Evolutionary conservation across 305 asterid species (phyloP).

Genomic region (Solanum hybrid): DNA sequence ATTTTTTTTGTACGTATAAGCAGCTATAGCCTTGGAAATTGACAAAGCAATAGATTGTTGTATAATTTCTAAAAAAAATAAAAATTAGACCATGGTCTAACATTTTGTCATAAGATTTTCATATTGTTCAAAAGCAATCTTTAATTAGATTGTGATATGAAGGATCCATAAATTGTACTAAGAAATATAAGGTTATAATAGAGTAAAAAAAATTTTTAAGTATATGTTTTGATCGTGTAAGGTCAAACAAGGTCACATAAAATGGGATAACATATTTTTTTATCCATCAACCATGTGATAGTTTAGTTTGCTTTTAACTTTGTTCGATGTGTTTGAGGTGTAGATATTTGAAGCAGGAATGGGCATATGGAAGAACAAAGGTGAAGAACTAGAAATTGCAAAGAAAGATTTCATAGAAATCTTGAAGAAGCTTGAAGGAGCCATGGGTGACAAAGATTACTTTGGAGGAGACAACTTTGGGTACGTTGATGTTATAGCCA

Average conservation of each 20-base stretch:
- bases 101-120: background rate
- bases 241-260: background rate
- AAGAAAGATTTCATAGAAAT: slow-evolving; percentile 50
- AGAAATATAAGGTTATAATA: no score
- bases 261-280: background rate
- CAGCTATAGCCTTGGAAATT: no score
- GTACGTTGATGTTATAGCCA: slow-evolving; percentile 39
- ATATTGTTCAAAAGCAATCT: background rate
- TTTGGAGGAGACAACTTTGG: slow-evolving; percentile 57
- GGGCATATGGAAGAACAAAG: slow-evolving; percentile 44
- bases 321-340: background rate
- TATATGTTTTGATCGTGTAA: background rate
- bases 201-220: background rate
- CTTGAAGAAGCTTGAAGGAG: slow-evolving; percentile 58
- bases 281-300: background rate
- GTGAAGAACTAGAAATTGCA: slow-evolving; percentile 40
- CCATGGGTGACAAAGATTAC: slow-evolving; percentile 47
- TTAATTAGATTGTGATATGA: background rate
- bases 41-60: no score
- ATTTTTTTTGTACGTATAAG: no score
- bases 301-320: background rate
- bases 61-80: no score
- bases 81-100: background rate
- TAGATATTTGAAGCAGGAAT: slow-evolving; percentile 43
- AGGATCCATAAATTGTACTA: no score